phyloP scores from a whole-genome alignment of 305 asterid genomes.

The Stenogyne calaminthoides region DNA sequence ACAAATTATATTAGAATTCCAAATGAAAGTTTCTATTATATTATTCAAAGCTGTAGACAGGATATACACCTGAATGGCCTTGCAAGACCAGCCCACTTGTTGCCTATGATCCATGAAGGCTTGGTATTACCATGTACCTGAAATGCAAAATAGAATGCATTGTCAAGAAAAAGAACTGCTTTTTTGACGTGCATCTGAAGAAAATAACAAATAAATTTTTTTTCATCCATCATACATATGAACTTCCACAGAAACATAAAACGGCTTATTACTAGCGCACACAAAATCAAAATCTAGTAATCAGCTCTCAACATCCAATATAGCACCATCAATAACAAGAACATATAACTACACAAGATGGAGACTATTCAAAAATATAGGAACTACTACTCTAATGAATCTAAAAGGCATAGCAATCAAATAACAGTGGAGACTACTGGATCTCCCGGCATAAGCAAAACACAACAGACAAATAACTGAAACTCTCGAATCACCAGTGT shows the following conservation, averaged over 20 bases:
- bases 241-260: background rate
- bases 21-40: background rate
- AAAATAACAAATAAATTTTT: background rate
- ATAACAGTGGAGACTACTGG: background rate
- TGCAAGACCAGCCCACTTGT: conserved; percentile 61
- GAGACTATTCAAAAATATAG: background rate
- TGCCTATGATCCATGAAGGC: conserved; percentile 52
- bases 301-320: background rate
- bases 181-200: background rate
- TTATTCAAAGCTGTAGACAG: background rate
- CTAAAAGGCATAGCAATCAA: background rate
- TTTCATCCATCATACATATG: background rate
- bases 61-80: conserved; percentile 69
- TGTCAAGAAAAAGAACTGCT: background rate
- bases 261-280: background rate
- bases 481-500: background rate
- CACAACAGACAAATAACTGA: background rate
- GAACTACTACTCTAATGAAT: background rate
- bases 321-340: background rate
- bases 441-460: background rate
- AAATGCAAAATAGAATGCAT: background rate
- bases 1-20: background rate
- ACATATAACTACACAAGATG: background rate
- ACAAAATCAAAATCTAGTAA: background rate
- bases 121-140: conserved; percentile 72